A percentile compares a stretch with the other conserved stretches of the same genome.
Evolutionary conservation across 2,329 filamentous ascomycete genomes (phyloP).

Genomic region (Fusarium sp.): DNA sequence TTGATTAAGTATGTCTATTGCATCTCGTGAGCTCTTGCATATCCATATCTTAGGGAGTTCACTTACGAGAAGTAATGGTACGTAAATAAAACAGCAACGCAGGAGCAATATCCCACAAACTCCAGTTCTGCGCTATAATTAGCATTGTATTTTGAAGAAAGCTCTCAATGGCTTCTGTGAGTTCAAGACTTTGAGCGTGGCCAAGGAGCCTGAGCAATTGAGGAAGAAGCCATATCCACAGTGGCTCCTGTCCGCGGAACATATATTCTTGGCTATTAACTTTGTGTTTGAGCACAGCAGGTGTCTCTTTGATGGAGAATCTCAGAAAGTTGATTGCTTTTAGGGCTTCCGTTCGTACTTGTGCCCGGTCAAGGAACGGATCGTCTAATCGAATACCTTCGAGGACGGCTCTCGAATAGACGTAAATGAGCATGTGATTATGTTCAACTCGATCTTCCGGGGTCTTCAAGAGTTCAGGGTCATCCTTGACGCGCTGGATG

Average conservation of each 20-base stretch:
- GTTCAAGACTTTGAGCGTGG: conserved; percentile 58
- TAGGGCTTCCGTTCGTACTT: conserved; percentile 68
- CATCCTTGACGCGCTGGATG: conserved; percentile 65
- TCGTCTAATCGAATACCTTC: conserved; percentile 76
- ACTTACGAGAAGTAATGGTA: conserved; percentile 59
- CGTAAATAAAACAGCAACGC: conserved; percentile 62
- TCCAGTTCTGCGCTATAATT: conserved; percentile 55
- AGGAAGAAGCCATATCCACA: conserved; percentile 74
- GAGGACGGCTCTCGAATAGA: conserved; percentile 82
- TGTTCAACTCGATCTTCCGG: conserved; percentile 75
- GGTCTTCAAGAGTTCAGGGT: conserved; percentile 66
- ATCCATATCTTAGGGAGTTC: neutral
- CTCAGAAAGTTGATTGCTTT: conserved; percentile 83
- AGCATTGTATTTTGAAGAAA: conserved; percentile 64
- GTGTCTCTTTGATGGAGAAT: conserved; percentile 79
- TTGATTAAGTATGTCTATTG: conserved; percentile 49
- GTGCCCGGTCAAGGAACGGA: conserved; percentile 69
- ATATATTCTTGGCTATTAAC: conserved; percentile 56
- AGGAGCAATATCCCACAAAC: conserved; percentile 60
- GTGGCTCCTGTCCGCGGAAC: conserved; percentile 67
- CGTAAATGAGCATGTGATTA: conserved; percentile 86
- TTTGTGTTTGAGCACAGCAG: conserved; percentile 69
- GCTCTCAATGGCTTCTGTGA: conserved; percentile 63
- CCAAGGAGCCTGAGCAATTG: conserved; percentile 68
- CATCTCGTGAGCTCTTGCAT: neutral